These are phyloP conservation scores for Penicillium manginii DNA, from an alignment of 495 filamentous ascomycete genomes.

Conservation along the genomic window DNA sequence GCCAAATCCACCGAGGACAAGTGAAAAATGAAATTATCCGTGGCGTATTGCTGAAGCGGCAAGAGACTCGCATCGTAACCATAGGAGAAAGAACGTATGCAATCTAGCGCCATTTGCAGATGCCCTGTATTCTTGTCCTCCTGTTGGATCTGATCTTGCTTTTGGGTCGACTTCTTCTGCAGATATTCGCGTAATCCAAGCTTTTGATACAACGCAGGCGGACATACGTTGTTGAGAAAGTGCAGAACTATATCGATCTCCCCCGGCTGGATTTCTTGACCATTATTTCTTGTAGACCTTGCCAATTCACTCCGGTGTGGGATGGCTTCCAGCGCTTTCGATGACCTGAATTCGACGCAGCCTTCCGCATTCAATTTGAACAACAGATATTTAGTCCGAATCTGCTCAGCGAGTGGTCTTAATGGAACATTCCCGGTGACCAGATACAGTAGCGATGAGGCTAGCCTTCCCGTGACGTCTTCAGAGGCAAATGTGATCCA, in stretches of 20 bases:
- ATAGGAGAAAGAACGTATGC: not conserved
- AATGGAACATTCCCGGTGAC: not conserved
- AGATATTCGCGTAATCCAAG: slow-evolving; percentile 5
- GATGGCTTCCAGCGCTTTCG: not conserved
- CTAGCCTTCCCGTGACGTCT: not conserved
- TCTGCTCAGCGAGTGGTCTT: not conserved
- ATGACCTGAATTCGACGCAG: slow-evolving; percentile 4
- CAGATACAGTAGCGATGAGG: slow-evolving; percentile 4
- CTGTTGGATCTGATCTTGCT: slow-evolving; percentile 10
- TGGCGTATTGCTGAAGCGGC: slow-evolving; percentile 5
- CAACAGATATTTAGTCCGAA: slow-evolving; percentile 8
- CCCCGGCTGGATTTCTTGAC: not conserved
- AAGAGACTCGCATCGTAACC: not conserved
- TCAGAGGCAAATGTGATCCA: slow-evolving; percentile 12
- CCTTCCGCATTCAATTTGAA: slow-evolving; percentile 8
- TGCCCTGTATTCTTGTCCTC: slow-evolving; percentile 12
- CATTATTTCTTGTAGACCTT: not conserved
- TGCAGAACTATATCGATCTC: slow-evolving; percentile 7
- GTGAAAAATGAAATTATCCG: not conserved
- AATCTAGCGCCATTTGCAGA: not conserved
- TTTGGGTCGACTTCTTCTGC: slow-evolving; percentile 4
- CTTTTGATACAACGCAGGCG: slow-evolving; percentile 3
- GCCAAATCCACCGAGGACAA: slow-evolving; percentile 5
- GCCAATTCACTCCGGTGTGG: not conserved
- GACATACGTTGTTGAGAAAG: slow-evolving; percentile 11